A percentile compares a stretch with the other conserved stretches of the same genome.
Conservation (phyloP, 2,329 filamentous ascomycete species). For the Xylaria sp. region DNA sequence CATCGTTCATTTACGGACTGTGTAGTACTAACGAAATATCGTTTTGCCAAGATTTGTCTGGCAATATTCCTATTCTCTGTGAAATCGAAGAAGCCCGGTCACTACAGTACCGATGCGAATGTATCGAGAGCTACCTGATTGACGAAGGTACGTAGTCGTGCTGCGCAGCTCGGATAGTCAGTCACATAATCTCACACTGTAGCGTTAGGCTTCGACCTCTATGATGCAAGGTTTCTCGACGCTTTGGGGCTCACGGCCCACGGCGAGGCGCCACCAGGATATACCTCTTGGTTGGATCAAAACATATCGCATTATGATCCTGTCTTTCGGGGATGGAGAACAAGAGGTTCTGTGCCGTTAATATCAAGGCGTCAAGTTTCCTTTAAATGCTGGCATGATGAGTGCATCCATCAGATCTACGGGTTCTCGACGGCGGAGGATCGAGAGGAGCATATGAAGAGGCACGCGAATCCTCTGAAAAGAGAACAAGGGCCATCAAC, state of each 20-base stretch:
- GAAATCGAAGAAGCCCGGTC: constrained; percentile 62
- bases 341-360: constrained; percentile 46
- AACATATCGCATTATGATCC: constrained; percentile 58
- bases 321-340: constrained; percentile 49
- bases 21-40: constrained; percentile 21
- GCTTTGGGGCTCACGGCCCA: constrained; percentile 45
- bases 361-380: constrained; percentile 47
- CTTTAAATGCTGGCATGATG: constrained; percentile 61
- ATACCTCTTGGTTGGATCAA: constrained; percentile 58
- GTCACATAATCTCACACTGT: constrained; percentile 20
- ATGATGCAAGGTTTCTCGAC: constrained; percentile 48
- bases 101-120: constrained; percentile 64
- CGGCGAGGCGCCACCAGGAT: constrained; percentile 53
- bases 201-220: constrained; percentile 50
- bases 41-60: constrained; percentile 45
- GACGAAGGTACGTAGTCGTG: constrained; percentile 49
- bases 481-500: constrained; percentile 54
- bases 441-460: constrained; percentile 56
- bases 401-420: constrained; percentile 64
- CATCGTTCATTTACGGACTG: background rate
- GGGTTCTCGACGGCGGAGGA: constrained; percentile 59
- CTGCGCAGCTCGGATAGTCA: constrained; percentile 1
- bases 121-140: constrained; percentile 59
- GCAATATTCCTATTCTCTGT: constrained; percentile 53
- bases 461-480: constrained; percentile 51